These are phyloP conservation scores for Trichoderma gracile DNA, from an alignment of 2,329 filamentous ascomycete species.

Conservation along the genomic window DNA sequence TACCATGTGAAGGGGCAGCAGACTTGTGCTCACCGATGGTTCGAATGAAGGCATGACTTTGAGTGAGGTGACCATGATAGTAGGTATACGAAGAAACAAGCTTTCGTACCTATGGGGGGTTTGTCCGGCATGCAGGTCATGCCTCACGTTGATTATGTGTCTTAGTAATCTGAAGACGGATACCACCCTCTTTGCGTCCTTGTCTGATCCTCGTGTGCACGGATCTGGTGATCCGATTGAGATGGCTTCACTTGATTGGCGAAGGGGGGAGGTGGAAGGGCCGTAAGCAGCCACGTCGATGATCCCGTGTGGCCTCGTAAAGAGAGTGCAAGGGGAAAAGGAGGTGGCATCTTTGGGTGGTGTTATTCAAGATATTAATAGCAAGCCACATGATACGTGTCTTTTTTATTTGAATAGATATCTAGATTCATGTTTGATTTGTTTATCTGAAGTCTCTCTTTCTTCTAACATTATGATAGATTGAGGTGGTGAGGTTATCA, in stretches of 20 bases:
- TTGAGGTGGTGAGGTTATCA: constrained; percentile 11
- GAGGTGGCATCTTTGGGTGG: constrained; percentile 10
- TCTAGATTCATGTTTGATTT: background rate
- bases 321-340: constrained; percentile 1
- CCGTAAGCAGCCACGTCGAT: constrained; percentile 23
- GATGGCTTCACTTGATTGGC: constrained; percentile 13
- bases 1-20: constrained; percentile 1
- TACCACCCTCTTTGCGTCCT: too few relatives aligned
- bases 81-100: background rate
- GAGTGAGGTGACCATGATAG: background rate
- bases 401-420: background rate
- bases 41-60: background rate
- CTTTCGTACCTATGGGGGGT: background rate
- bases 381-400: constrained; percentile 19
- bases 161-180: background rate
- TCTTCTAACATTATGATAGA: background rate
- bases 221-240: constrained; percentile 12
- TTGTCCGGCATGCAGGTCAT: background rate
- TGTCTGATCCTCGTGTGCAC: background rate
- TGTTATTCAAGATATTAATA: constrained; percentile 20
- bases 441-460: background rate
- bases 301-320: constrained; percentile 19
- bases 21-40: constrained; percentile 2
- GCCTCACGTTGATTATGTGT: background rate
- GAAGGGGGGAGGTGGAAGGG: background rate